These are phyloP conservation scores for Xylaria sp. DNA, from an alignment of 2,329 filamentous ascomycete genomes.

Conservation along the genomic window DNA sequence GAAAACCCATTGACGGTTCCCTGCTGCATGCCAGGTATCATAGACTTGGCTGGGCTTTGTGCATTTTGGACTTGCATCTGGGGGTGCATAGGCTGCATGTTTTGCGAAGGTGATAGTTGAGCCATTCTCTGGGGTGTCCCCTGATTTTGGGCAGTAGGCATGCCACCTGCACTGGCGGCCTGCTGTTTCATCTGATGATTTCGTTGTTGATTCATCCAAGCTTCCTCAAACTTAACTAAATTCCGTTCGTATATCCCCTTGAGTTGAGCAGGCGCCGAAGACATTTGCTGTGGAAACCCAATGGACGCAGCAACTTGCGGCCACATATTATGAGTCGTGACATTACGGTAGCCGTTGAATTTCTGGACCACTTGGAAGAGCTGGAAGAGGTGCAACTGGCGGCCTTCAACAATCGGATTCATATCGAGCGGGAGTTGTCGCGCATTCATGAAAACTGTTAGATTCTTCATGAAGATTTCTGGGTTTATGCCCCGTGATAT, in stretches of 20 bases:
- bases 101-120: slow-evolving; percentile 54
- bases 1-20: slow-evolving; percentile 61
- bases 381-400: slow-evolving; percentile 77
- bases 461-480: slow-evolving; percentile 78
- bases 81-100: slow-evolving; percentile 55
- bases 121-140: slow-evolving; percentile 59
- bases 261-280: slow-evolving; percentile 74
- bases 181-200: slow-evolving; percentile 64
- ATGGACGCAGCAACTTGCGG: slow-evolving; percentile 73
- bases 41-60: slow-evolving; percentile 59
- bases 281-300: slow-evolving; percentile 70
- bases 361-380: slow-evolving; percentile 83
- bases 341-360: slow-evolving; percentile 78
- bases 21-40: slow-evolving; percentile 59
- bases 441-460: slow-evolving; percentile 80
- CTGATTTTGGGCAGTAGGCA: slow-evolving; percentile 49
- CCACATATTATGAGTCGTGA: slow-evolving; percentile 79
- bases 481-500: slow-evolving; percentile 60
- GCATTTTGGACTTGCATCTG: slow-evolving; percentile 55
- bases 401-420: slow-evolving; percentile 77
- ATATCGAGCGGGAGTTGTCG: slow-evolving; percentile 78
- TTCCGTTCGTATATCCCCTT: slow-evolving; percentile 80
- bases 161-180: slow-evolving; percentile 49
- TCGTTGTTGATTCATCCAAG: slow-evolving; percentile 67
- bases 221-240: slow-evolving; percentile 79